A percentile compares a stretch with the other conserved stretches of the same genome.
Conservation (phyloP, 1,284 basidiomycete genomes). For the Ustilago bromivora region DNA sequence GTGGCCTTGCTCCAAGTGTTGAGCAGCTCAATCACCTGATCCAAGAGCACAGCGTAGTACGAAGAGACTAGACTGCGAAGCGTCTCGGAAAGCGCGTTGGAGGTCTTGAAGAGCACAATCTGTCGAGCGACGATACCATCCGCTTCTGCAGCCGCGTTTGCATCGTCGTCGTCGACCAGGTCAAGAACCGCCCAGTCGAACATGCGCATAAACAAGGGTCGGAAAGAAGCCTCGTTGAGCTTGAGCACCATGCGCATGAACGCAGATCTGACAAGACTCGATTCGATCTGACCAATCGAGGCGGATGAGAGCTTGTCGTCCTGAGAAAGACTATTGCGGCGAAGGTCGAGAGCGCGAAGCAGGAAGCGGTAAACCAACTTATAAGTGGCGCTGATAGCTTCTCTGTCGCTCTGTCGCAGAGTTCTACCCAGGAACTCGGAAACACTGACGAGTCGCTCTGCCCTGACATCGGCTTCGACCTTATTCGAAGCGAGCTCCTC, state of each 20-base stretch:
- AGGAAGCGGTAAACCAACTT: conserved; percentile 84
- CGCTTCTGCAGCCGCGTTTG: conserved; percentile 17
- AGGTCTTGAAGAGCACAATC: conserved; percentile 61
- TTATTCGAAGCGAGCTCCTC: conserved; percentile 22
- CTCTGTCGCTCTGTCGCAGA: conserved; percentile 56
- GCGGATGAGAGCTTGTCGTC: conserved; percentile 51
- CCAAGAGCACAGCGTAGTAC: conserved; percentile 74
- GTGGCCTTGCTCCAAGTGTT: conserved; percentile 65
- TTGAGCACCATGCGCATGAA: conserved; percentile 92
- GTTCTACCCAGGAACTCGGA: conserved; percentile 60
- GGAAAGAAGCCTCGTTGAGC: conserved; percentile 91
- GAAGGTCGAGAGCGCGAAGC: conserved; percentile 81
- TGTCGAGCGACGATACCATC: conserved; percentile 58
- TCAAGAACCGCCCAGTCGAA: conserved; percentile 93
- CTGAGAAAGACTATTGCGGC: conserved; percentile 68
- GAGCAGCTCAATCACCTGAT: conserved; percentile 78
- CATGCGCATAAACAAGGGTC: conserved; percentile 87
- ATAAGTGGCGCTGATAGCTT: conserved; percentile 77
- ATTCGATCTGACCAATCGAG: conserved; percentile 71
- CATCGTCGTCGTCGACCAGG: conserved; percentile 71
- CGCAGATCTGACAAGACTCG: conserved; percentile 74
- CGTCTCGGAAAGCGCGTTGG: conserved; percentile 56
- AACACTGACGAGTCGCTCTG: conserved; percentile 41
- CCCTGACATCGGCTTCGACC: conserved; percentile 7
- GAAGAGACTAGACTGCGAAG: conserved; percentile 58